Percentiles rank a stretch among this genome's conserved stretches.
phyloP scores from a whole-genome alignment of 169 alveolate species.

The Plasmodium ovale region DNA sequence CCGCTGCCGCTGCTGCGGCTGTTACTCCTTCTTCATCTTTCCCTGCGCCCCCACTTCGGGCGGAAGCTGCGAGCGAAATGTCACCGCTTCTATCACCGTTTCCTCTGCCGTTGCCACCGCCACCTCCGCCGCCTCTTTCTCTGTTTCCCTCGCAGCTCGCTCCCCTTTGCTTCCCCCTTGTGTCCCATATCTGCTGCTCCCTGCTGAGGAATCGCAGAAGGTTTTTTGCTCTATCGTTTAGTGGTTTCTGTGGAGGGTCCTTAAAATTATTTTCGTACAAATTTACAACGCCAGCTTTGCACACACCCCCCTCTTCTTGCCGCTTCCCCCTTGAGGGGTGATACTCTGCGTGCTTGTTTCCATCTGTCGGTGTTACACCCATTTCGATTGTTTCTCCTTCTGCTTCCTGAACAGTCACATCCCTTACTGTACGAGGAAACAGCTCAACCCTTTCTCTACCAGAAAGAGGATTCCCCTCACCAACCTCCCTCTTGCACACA shows the following conservation, averaged over 20 bases:
- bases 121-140: neutral
- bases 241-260: neutral
- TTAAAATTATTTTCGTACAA: slow-evolving; percentile 41
- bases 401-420: too few relatives aligned
- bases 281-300: slow-evolving; percentile 6
- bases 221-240: neutral
- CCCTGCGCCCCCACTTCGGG: neutral
- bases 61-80: too few relatives aligned
- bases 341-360: neutral
- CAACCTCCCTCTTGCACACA: neutral
- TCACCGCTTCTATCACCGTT: too few relatives aligned
- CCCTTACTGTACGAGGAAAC: too few relatives aligned
- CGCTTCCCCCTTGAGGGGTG: too few relatives aligned
- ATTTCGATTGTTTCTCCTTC: too few relatives aligned
- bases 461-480: neutral
- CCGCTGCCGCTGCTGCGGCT: neutral
- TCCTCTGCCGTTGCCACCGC: neutral
- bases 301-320: neutral
- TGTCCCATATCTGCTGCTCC: neutral
- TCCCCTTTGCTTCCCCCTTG: neutral
- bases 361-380: neutral
- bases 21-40: neutral
- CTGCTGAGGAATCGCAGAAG: neutral
- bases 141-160: neutral
- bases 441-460: too few relatives aligned